Evolutionary conservation across 2,329 filamentous ascomycete species (phyloP).

Genomic region (Aspergillus udagawae): DNA sequence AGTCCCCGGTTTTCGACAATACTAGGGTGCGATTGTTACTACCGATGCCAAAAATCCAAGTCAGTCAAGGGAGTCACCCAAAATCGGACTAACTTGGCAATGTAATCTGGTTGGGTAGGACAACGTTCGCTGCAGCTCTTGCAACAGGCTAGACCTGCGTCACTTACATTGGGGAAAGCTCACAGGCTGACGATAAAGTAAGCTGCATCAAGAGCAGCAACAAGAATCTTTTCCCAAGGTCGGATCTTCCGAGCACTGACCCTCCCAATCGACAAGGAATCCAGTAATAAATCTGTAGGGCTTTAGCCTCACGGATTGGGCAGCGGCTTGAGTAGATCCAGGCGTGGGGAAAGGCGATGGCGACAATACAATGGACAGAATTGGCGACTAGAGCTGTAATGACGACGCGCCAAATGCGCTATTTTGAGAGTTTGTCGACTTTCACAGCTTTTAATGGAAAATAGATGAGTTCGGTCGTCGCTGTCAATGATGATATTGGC

Average conservation of each 20-base stretch:
- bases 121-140: constrained; percentile 3
- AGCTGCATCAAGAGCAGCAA: constrained; percentile 12
- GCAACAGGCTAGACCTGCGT: constrained; percentile 14
- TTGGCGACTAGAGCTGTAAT: background rate
- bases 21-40: background rate
- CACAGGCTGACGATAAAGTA: constrained; percentile 10
- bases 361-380: background rate
- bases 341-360: constrained; percentile 5
- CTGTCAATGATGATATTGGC: background rate
- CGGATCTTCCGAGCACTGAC: constrained; percentile 2
- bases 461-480: background rate
- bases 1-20: background rate
- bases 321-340: constrained; percentile 19
- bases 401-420: background rate
- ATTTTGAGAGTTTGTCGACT: background rate
- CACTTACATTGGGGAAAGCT: constrained; percentile 14
- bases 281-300: constrained; percentile 13
- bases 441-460: background rate
- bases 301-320: constrained; percentile 40
- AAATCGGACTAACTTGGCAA: background rate
- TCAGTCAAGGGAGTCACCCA: background rate
- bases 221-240: background rate
- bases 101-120: background rate
- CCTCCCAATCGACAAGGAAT: constrained; percentile 17
- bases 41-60: background rate